Evolutionary conservation across 345 rosid genomes (phyloP), one percentile per base, ranked within the genome.

Genomic region (Camelina sativa): DNA sequence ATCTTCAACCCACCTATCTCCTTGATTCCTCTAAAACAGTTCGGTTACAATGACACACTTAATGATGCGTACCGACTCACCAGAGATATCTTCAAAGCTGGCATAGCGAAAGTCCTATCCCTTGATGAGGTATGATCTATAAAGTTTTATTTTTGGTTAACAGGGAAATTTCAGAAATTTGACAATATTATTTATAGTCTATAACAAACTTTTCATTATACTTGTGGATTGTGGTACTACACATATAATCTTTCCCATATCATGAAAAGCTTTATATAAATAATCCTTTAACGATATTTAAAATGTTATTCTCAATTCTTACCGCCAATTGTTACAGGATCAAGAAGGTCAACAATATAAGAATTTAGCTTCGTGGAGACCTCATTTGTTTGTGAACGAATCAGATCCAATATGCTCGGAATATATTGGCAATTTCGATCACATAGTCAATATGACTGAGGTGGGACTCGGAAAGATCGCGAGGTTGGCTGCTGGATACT

Each of bases 1-100:
- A 83, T 87, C 38, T 87, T 87, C 61, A 87, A 87, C 69, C 81
- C 91, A 7, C 91, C 89, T 20, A 82, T 84, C 70, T 41, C 82
- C 10, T 74, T 87, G 11, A 60, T 79, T 5, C 87, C 87, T 3
- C 35, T 80, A 15, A 86, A 84, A 56, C 58, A 63, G 16, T 76
- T 4, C 43, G 4, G 12, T 38, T 10, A 38, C 4, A 9, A 38
- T 38, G 12, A 38, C 4, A 2, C 3, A 9, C 43, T 38, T 87
- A 19, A 79, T 65, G 13, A 57, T 38, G 75, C 73, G 9, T 35
- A 82, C 52, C 84, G 80, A 30, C 5, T 74, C 12, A 76, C 83
- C 22, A 54, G 75, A 62, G 76, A 83, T 73, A 16, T 87, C 61
- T 66, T 87, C 50, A 85, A 77, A 63, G 87, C 87, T 17, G 84